Evolutionary conservation across 768 basidiomycete species (phyloP).

Genomic region (Mycena amicta): DNA sequence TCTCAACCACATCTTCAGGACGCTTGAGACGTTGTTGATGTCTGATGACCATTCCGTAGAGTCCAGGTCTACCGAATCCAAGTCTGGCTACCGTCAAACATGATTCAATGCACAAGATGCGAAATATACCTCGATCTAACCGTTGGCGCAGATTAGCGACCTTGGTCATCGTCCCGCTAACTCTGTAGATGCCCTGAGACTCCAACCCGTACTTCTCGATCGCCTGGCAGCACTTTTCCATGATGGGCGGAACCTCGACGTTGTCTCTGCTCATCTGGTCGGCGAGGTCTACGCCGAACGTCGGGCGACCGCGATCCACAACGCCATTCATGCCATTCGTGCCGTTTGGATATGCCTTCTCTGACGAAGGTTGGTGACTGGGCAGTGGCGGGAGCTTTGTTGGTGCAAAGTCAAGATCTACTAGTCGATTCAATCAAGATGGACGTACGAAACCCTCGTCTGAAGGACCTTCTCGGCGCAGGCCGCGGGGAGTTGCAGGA

Average conservation of each 20-base stretch:
- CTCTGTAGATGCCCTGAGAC: conserved; percentile 88
- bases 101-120: neutral
- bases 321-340: conserved; percentile 38
- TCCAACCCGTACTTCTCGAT: conserved; percentile 89
- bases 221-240: conserved; percentile 86
- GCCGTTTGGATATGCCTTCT: conserved; percentile 24
- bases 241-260: conserved; percentile 84
- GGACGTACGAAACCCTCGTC: conserved; percentile 95
- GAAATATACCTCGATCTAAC: conserved; percentile 74
- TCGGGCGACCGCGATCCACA: conserved; percentile 70
- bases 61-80: conserved; percentile 86
- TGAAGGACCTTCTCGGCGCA: conserved; percentile 82
- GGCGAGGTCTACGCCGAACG: conserved; percentile 89
- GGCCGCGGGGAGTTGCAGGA: conserved; percentile 60
- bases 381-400: conserved; percentile 65
- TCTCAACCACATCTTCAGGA: conserved; percentile 93
- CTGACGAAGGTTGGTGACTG: conserved; percentile 34
- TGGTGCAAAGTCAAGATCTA: conserved; percentile 1
- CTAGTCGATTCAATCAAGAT: conserved; percentile 9
- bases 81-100: conserved; percentile 44
- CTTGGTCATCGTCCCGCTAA: conserved; percentile 89
- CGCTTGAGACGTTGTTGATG: conserved; percentile 95
- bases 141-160: conserved; percentile 80
- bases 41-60: conserved; percentile 90
- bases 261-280: conserved; percentile 94